Evolutionary conservation across 2,329 filamentous ascomycete species (phyloP).

Genomic region (Epichloe sibirici): DNA sequence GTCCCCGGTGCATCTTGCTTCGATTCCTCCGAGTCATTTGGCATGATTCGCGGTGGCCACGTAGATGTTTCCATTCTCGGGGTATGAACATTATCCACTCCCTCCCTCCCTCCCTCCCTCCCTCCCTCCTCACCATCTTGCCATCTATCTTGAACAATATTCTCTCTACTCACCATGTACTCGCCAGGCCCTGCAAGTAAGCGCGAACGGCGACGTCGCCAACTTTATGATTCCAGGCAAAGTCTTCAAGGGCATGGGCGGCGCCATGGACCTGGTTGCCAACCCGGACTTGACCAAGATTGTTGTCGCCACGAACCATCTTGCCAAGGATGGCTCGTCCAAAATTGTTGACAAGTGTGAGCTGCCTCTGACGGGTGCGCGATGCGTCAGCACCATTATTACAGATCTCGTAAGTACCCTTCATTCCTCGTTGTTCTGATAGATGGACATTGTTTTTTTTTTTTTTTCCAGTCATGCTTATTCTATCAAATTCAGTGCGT

Average conservation of each 20-base stretch:
- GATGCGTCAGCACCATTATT: constrained; percentile 59
- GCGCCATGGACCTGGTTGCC: constrained; percentile 61
- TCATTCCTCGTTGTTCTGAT: neutral
- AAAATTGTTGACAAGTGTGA: constrained; percentile 55
- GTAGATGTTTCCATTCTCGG: constrained; percentile 77
- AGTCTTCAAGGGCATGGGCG: constrained; percentile 79
- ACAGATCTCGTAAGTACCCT: constrained; percentile 51
- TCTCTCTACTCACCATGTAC: constrained; percentile 1
- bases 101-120: constrained; percentile 5
- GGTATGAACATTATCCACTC: constrained; percentile 17
- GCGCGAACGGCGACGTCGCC: constrained; percentile 64
- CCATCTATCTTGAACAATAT: constrained; percentile 1
- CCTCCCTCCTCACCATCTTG: neutral
- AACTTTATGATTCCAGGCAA: constrained; percentile 90
- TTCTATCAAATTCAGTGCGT: constrained; percentile 39
- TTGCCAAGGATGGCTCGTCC: constrained; percentile 53
- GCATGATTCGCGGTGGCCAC: constrained; percentile 77
- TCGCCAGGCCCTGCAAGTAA: constrained; percentile 57
- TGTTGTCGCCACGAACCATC: constrained; percentile 58
- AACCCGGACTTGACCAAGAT: constrained; percentile 63
- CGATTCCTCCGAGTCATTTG: constrained; percentile 70
- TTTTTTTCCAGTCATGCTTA: constrained; percentile 1
- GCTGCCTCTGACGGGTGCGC: constrained; percentile 53
- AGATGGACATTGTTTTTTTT: too few relatives aligned
- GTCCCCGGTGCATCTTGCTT: constrained; percentile 66